phyloP scores from a whole-genome alignment of 371 early-diverging fungal genomes.

The Circinella minor region DNA sequence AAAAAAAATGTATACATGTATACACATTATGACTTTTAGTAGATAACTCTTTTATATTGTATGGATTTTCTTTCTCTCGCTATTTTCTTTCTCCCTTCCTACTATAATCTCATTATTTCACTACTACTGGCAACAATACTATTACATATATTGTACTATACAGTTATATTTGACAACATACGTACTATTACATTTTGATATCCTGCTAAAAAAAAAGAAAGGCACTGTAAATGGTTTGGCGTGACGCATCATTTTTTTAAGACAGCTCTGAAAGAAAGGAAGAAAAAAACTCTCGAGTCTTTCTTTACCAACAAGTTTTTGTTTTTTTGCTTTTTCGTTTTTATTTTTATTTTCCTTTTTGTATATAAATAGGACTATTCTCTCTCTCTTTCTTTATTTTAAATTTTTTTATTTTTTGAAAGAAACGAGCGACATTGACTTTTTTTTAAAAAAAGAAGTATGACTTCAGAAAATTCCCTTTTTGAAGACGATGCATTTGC shows the following conservation, averaged over 20 bases:
- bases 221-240: background rate
- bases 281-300: slow-evolving; percentile 1
- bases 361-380: too few species aligned
- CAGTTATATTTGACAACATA: background rate
- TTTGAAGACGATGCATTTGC: slow-evolving; percentile 48
- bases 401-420: too few species aligned
- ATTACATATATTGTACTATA: background rate
- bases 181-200: background rate
- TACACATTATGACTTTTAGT: too few species aligned
- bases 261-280: background rate
- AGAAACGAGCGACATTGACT: background rate
- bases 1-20: too few species aligned
- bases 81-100: too few species aligned
- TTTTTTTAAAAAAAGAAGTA: background rate
- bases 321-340: background rate
- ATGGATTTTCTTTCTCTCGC: too few species aligned
- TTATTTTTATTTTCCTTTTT: too few species aligned
- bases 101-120: too few species aligned
- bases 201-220: background rate
- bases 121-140: too few species aligned
- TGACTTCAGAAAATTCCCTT: slow-evolving; percentile 19
- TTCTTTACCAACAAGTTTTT: background rate
- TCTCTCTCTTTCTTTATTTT: too few species aligned
- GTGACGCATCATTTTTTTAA: background rate
- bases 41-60: too few species aligned